A percentile compares a stretch with the other conserved stretches of the same genome.
Conservation (phyloP, 108 stramenopile species). For the Halocafeteria seosinensis region DNA sequence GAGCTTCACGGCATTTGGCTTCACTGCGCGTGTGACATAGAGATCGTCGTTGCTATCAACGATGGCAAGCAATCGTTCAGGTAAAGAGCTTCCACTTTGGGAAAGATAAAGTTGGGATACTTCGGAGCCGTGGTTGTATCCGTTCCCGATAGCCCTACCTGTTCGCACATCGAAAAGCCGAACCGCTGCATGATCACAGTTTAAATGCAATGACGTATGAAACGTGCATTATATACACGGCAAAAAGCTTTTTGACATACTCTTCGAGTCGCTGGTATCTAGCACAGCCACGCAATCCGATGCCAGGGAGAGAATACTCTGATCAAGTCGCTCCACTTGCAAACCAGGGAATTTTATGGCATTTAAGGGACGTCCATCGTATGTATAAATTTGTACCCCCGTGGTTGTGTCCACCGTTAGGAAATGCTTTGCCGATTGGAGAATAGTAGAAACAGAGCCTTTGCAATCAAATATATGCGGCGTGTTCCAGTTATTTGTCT, state of each 20-base stretch:
- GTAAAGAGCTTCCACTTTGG: conserved; percentile 6
- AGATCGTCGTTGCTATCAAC: conserved; percentile 41
- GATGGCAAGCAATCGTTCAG: conserved; percentile 31
- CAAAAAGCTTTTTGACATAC: no score
- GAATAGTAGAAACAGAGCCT: conserved; percentile 11
- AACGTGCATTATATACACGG: no score
- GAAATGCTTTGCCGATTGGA: conserved; percentile 22
- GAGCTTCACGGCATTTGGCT: conserved; percentile 7
- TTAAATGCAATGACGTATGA: no score
- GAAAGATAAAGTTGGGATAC: conserved; percentile 3
- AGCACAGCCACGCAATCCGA: conserved; percentile 30
- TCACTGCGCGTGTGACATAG: conserved; percentile 15
- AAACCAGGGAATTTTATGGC: conserved; percentile 21
- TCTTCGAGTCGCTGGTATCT: conserved; percentile 26
- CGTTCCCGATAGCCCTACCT: conserved; percentile 18
- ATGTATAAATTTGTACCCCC: conserved; percentile 16
- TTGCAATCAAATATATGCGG: conserved; percentile 37
- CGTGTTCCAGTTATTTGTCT: conserved; percentile 24
- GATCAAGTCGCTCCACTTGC: conserved; percentile 21
- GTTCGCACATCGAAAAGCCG: conserved; percentile 27
- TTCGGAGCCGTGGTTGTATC: conserved; percentile 22
- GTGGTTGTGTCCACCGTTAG: conserved; percentile 19
- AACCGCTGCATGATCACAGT: no score
- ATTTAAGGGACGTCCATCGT: conserved; percentile 34
- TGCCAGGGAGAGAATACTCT: conserved; percentile 18